Conservation (phyloP, 495 filamentous ascomycete species). For the Apiosordaria backusii region DNA sequence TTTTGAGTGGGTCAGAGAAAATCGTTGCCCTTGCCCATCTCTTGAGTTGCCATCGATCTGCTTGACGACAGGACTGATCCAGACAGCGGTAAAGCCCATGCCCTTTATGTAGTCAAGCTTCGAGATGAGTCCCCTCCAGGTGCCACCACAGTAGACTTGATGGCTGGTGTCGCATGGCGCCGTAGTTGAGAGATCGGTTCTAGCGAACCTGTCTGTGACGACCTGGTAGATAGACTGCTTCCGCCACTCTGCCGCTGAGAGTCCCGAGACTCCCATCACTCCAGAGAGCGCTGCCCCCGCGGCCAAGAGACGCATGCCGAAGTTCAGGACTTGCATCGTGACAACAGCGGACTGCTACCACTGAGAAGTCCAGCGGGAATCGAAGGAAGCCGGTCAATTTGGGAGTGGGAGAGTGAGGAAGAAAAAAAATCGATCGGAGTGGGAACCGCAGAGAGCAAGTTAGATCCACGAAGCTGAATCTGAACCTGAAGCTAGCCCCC, state of each 20-base stretch:
- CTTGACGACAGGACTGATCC: constrained; percentile 73
- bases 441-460: background rate
- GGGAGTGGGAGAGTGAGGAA: background rate
- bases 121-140: constrained; percentile 67
- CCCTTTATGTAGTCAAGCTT: constrained; percentile 67
- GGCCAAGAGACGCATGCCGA: constrained; percentile 8
- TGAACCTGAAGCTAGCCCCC: background rate
- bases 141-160: constrained; percentile 69
- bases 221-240: constrained; percentile 69
- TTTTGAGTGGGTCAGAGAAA: background rate
- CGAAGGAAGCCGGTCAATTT: background rate
- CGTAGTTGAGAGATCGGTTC: constrained; percentile 61
- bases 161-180: constrained; percentile 46
- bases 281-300: constrained; percentile 2
- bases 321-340: constrained; percentile 9
- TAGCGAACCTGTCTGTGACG: constrained; percentile 72
- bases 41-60: constrained; percentile 51
- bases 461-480: background rate
- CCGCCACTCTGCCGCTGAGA: constrained; percentile 40
- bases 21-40: constrained; percentile 45
- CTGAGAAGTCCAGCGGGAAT: background rate
- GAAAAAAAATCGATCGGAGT: background rate
- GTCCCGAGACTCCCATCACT: constrained; percentile 12
- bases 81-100: constrained; percentile 80
- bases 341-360: background rate